Percentiles rank a stretch among this genome's conserved stretches.
These are phyloP conservation scores for Buxus sempervirens DNA, from an alignment of 164 flowering plant genomes.

Conservation along the genomic window DNA sequence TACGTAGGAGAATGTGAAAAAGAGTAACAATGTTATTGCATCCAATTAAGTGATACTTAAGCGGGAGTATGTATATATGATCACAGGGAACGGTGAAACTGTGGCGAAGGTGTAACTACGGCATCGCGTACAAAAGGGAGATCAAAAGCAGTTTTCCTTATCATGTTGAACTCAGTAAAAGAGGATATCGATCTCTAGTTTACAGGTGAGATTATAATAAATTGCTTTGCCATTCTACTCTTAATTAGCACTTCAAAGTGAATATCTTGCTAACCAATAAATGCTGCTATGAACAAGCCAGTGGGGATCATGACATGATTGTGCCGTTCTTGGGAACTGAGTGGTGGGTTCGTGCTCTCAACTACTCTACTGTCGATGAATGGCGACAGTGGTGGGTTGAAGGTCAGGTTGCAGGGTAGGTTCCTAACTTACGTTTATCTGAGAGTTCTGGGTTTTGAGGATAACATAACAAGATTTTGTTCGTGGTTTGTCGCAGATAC, in stretches of 20 bases:
- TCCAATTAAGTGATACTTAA: too few species aligned
- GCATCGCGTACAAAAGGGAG: constrained; percentile 11
- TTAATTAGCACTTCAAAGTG: too few species aligned
- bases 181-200: constrained; percentile 15
- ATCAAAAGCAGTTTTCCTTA: constrained; percentile 10
- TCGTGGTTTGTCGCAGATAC: neutral
- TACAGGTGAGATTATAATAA: constrained; percentile 17
- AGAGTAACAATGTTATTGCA: neutral
- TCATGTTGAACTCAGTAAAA: constrained; percentile 21
- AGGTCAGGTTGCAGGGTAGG: constrained; percentile 32
- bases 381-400: constrained; percentile 32
- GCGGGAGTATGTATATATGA: neutral
- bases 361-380: constrained; percentile 11
- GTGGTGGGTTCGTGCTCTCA: constrained; percentile 28
- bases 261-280: too few species aligned
- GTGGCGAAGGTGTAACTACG: constrained; percentile 29
- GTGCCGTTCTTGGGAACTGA: constrained; percentile 26
- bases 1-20: constrained; percentile 10
- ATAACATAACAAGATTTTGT: too few species aligned
- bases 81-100: constrained; percentile 22
- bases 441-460: neutral
- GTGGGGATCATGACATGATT: constrained; percentile 39
- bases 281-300: too few species aligned
- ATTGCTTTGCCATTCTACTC: too few species aligned
- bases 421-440: neutral